Percentiles rank a stretch among this genome's conserved stretches.
Evolutionary conservation across 73 alveolate genomes (phyloP).

Genomic region (Paramecium octaurelia): DNA sequence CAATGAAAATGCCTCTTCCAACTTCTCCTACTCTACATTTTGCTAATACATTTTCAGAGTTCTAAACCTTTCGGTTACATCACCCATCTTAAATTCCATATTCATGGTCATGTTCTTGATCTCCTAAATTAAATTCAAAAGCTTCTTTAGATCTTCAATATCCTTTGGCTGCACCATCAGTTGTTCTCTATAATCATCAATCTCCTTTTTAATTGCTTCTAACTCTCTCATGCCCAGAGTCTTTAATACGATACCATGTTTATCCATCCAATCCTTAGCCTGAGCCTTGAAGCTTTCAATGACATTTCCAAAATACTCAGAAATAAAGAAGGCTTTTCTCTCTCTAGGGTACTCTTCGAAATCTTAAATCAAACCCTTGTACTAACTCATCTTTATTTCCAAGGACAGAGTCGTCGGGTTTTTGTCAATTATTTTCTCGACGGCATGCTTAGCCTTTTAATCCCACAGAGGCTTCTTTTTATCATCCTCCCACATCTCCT

Average conservation of each 20-base stretch:
- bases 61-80: conserved; percentile 94
- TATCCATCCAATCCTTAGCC: conserved; percentile 81
- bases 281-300: conserved; percentile 55
- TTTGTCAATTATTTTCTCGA: conserved; percentile 61
- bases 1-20: conserved; percentile 76
- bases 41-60: conserved; percentile 87
- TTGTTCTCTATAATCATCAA: conserved; percentile 78
- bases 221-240: conserved; percentile 90
- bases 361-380: conserved; percentile 15
- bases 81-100: conserved; percentile 96
- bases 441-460: conserved; percentile 57
- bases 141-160: conserved; percentile 84
- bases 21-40: conserved; percentile 82
- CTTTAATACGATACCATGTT: conserved; percentile 82
- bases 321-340: conserved; percentile 69
- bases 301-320: conserved; percentile 59
- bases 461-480: conserved; percentile 54
- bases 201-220: conserved; percentile 79
- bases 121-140: conserved; percentile 88
- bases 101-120: conserved; percentile 92
- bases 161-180: conserved; percentile 88
- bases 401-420: conserved; percentile 48
- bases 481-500: conserved; percentile 7
- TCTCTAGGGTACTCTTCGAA: conserved; percentile 71
- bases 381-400: conserved; percentile 46